Conservation (phyloP, 108 stramenopile genomes). For the Stephanodiscus minutulus region DNA sequence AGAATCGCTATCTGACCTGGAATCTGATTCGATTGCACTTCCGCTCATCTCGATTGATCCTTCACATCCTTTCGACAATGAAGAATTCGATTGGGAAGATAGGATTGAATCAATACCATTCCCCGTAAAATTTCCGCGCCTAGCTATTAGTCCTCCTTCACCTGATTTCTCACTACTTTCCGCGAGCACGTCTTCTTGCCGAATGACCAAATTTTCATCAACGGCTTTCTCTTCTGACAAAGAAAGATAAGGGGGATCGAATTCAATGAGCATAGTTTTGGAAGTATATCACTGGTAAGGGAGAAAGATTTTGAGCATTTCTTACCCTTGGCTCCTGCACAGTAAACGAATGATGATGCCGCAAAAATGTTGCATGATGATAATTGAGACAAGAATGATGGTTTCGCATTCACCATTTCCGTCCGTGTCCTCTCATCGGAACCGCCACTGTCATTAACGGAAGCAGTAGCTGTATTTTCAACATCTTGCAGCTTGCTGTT, state of each 20-base stretch:
- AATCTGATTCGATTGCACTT: background rate
- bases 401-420: slow-evolving; percentile 16
- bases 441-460: background rate
- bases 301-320: background rate
- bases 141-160: background rate
- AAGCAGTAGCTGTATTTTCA: background rate
- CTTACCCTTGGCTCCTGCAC: slow-evolving; percentile 27
- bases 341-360: slow-evolving; percentile 46
- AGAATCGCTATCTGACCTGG: background rate
- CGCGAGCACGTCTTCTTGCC: background rate
- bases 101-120: background rate
- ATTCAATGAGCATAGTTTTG: background rate
- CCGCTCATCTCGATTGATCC: background rate
- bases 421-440: background rate
- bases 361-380: slow-evolving; percentile 27
- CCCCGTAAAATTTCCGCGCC: background rate
- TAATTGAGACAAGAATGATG: slow-evolving; percentile 30
- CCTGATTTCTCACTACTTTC: background rate
- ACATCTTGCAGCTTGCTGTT: background rate
- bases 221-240: background rate
- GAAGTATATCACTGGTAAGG: background rate
- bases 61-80: background rate
- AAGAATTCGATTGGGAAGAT: background rate
- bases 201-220: background rate
- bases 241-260: background rate